These are phyloP conservation scores for Spergularia azorica DNA, from an alignment of 179 eudicot species.

Conservation along the genomic window DNA sequence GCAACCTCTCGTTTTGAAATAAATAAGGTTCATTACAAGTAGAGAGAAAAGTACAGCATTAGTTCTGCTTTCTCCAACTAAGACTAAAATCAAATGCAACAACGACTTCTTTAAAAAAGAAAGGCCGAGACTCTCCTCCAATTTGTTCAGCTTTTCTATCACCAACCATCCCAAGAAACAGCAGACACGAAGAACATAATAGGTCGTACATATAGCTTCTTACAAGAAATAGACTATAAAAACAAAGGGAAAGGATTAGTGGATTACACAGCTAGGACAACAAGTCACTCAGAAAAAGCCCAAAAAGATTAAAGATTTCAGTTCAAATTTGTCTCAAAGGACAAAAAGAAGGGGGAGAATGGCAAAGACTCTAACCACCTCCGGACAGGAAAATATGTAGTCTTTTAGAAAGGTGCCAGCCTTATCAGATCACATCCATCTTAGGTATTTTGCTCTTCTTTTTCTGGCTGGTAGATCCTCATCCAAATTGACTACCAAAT, in stretches of 20 bases:
- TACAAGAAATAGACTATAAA: not conserved
- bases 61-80: too few relatives aligned
- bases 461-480: not conserved
- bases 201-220: not conserved
- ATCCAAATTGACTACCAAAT: not conserved
- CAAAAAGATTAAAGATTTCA: too few relatives aligned
- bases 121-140: not conserved
- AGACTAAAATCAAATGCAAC: not conserved
- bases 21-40: slow-evolving; percentile 4
- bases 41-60: not conserved
- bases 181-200: not conserved
- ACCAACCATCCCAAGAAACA: slow-evolving; percentile 3
- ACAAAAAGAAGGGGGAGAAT: too few relatives aligned
- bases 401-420: not conserved
- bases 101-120: not conserved
- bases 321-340: too few relatives aligned
- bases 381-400: not conserved
- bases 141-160: not conserved
- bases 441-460: not conserved
- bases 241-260: not conserved
- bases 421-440: not conserved
- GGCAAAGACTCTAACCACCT: not conserved
- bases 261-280: not conserved
- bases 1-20: not conserved
- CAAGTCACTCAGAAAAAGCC: not conserved